Conservation (phyloP, 2,329 filamentous ascomycete genomes). For the Fusarium hainanense region DNA sequence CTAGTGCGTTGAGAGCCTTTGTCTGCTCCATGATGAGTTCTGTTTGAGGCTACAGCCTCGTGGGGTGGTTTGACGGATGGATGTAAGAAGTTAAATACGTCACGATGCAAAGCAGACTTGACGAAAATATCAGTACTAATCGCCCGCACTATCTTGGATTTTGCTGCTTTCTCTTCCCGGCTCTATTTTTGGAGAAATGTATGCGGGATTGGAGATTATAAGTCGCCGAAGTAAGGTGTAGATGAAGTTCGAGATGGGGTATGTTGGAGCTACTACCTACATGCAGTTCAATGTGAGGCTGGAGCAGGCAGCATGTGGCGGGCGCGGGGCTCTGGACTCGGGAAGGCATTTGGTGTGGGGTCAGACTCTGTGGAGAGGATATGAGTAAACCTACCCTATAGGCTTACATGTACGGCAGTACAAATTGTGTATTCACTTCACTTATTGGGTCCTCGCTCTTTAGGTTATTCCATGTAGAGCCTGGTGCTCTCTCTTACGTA, state of each 20-base stretch:
- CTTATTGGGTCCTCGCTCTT: not conserved
- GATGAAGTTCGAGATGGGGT: conserved; percentile 23
- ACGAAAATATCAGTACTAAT: not conserved
- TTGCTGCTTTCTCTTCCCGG: not conserved
- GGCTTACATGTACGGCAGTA: not conserved
- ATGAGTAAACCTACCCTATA: conserved; percentile 17
- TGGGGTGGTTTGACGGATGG: conserved; percentile 10
- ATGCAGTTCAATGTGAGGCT: conserved; percentile 41
- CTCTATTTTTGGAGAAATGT: not conserved
- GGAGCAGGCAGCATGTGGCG: conserved; percentile 42
- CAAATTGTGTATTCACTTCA: not conserved
- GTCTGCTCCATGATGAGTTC: conserved; percentile 74
- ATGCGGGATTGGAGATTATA: not conserved
- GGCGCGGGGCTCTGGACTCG: conserved; percentile 36
- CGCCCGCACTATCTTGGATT: not conserved
- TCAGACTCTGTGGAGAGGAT: not conserved
- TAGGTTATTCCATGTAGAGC: not conserved
- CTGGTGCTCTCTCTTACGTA: not conserved
- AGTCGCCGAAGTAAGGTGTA: conserved; percentile 7
- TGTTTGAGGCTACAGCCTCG: conserved; percentile 42
- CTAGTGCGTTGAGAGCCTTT: conserved; percentile 72
- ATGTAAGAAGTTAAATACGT: conserved; percentile 14
- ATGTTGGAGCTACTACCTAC: conserved; percentile 19
- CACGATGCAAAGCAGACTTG: not conserved
- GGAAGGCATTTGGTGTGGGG: conserved; percentile 23